Percentiles rank a stretch among this genome's conserved stretches.
These are phyloP conservation scores for Leccinum subrobustum DNA, from an alignment of 1,284 basidiomycete genomes.

Conservation along the genomic window DNA sequence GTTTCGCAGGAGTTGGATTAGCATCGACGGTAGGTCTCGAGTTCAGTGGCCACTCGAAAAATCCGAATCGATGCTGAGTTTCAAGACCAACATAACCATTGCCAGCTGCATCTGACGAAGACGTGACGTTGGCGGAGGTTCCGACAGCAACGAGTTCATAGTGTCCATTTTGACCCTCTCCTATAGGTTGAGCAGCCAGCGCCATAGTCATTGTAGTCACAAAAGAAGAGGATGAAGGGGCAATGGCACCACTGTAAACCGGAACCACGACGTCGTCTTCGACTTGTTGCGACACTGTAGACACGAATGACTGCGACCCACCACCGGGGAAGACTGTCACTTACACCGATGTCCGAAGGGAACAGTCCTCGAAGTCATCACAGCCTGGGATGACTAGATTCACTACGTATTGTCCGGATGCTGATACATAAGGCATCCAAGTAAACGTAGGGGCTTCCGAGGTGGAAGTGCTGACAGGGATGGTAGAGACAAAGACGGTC, in stretches of 20 bases:
- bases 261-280: constrained; percentile 57
- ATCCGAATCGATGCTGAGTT: constrained; percentile 59
- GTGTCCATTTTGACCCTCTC: constrained; percentile 59
- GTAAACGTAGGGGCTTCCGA: constrained; percentile 73
- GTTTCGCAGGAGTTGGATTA: constrained; percentile 74
- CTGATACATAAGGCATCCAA: constrained; percentile 88
- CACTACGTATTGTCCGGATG: constrained; percentile 84
- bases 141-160: constrained; percentile 84
- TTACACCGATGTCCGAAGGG: constrained; percentile 76
- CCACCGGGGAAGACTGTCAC: constrained; percentile 81
- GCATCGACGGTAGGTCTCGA: constrained; percentile 49
- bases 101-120: constrained; percentile 30
- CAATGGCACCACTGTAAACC: constrained; percentile 82
- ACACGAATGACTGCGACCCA: constrained; percentile 62
- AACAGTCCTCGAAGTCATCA: constrained; percentile 76
- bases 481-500: constrained; percentile 68
- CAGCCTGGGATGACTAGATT: constrained; percentile 90
- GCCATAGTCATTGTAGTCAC: constrained; percentile 73
- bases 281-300: constrained; percentile 75
- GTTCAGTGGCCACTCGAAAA: constrained; percentile 76
- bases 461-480: constrained; percentile 63
- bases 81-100: constrained; percentile 33
- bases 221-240: constrained; percentile 72
- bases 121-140: constrained; percentile 51
- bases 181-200: constrained; percentile 58